These are phyloP conservation scores for Hypoxylon sp. DNA, from an alignment of 2,329 filamentous ascomycete genomes.

Conservation along the genomic window DNA sequence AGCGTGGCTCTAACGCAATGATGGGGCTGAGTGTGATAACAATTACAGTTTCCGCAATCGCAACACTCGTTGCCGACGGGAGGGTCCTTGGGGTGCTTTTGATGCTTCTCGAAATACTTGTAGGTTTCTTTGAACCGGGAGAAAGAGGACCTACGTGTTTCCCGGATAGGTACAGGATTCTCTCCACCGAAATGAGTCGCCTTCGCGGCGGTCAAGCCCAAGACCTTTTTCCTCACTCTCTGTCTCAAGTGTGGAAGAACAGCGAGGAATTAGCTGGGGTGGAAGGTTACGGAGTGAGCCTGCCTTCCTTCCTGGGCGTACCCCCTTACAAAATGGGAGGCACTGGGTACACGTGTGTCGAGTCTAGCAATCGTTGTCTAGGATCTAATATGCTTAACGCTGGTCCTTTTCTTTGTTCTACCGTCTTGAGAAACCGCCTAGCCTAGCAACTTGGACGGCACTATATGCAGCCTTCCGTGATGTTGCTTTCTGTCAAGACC, in stretches of 20 bases:
- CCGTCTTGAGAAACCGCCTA: conserved; percentile 54
- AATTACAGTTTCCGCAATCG: conserved; percentile 55
- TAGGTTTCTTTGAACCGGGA: conserved; percentile 49
- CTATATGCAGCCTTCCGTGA: conserved; percentile 62
- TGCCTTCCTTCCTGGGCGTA: conserved; percentile 29
- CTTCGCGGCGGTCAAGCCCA: conserved; percentile 51
- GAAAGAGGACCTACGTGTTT: conserved; percentile 44
- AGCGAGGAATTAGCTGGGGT: conserved; percentile 39
- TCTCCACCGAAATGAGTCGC: conserved; percentile 47
- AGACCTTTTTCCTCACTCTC: conserved; percentile 39
- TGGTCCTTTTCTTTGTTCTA: conserved; percentile 60
- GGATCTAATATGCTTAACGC: conserved; percentile 52
- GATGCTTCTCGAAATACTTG: conserved; percentile 56
- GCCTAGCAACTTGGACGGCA: conserved; percentile 56
- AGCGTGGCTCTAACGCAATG: conserved; percentile 53
- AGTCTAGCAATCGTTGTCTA: conserved; percentile 61
- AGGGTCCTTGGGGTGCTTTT: conserved; percentile 40
- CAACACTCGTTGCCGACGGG: conserved; percentile 45
- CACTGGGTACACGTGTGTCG: conserved; percentile 64
- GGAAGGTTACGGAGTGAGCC: conserved; percentile 29
- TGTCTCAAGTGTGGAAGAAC: conserved; percentile 43
- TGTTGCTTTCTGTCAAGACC: conserved; percentile 56
- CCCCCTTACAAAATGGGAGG: conserved; percentile 43
- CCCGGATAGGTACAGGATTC: conserved; percentile 54
- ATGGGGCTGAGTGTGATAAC: conserved; percentile 54